Percentiles rank a stretch among this genome's conserved stretches.
phyloP scores from a whole-genome alignment of 2,329 filamentous ascomycete species.

The Phialophora chinensis region DNA sequence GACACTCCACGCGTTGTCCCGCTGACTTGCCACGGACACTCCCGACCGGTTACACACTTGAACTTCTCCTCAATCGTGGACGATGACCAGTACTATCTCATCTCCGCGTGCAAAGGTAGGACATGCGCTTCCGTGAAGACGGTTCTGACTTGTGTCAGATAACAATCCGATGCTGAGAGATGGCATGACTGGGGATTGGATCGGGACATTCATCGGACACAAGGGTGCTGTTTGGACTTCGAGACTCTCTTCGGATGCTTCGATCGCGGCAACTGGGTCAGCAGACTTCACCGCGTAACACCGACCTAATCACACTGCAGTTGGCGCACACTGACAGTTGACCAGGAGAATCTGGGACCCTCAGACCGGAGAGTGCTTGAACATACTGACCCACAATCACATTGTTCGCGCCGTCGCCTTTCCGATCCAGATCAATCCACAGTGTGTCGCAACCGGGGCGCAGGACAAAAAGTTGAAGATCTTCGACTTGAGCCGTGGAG shows the following conservation, averaged over 20 bases:
- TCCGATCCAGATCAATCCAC: constrained; percentile 77
- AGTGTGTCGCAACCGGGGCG: constrained; percentile 85
- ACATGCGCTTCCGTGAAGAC: neutral
- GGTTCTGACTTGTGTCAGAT: constrained; percentile 62
- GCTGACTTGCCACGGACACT: constrained; percentile 92
- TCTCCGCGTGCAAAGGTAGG: constrained; percentile 87
- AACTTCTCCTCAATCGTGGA: constrained; percentile 84
- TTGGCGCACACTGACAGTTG: constrained; percentile 18
- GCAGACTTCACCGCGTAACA: constrained; percentile 93
- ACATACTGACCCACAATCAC: constrained; percentile 87
- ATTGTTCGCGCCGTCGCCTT: constrained; percentile 95
- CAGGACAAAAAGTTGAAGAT: constrained; percentile 96
- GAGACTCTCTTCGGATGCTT: constrained; percentile 84
- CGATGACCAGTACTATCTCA: constrained; percentile 85
- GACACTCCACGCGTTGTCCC: constrained; percentile 72
- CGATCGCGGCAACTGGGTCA: constrained; percentile 87
- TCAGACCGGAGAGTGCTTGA: constrained; percentile 85
- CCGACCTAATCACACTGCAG: neutral
- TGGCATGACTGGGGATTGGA: constrained; percentile 95
- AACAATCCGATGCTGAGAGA: constrained; percentile 98
- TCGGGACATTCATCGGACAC: constrained; percentile 96
- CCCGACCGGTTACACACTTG: constrained; percentile 87
- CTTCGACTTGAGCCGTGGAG: constrained; percentile 72
- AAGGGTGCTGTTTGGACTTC: constrained; percentile 99
- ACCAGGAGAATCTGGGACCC: constrained; percentile 94